Base-by-base conservation (phyloP, 176 grass and related monocot genomes). In the Pontederia paniculata region DNA sequence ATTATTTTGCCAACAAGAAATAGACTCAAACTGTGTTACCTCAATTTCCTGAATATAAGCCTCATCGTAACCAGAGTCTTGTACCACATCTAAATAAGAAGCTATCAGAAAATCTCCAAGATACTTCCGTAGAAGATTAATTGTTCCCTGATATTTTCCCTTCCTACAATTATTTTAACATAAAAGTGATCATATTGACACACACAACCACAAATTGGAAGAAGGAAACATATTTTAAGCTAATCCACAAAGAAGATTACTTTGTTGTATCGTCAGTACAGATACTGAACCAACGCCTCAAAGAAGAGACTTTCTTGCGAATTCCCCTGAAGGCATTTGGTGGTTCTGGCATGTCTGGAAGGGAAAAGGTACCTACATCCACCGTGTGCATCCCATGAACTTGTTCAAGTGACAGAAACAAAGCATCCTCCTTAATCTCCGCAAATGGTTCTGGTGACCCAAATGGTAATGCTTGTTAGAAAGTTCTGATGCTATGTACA, bases 41-140 rank as follows among this genome's bases (percentile, higher is more conserved):
- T 90, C 91, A 25, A 82, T 90, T 79, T 80, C 86, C 11, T 74
- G 63, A 23, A 97, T 81, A 49, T 88, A 84, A 21, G 69, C n/a
- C 62, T 79, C 80, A 67, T 84, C 80, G 52, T 97, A 84, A 69
- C 74, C 77, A 17, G 82, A 97, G 51, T 87, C 85, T 69, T 97
- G 68, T 62, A 84, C 57, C 51, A 69, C 56, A 43, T 87, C 75
- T 70, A 87, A 59, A 68, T 90, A 97, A 49, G 74, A 89, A 62
- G 86, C 74, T 84, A 97, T 89, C 58, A 97, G 59, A 78, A 84
- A 87, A 73, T 97, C 86, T 9, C 91, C 91, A 65, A 87, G 83
- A 77, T 84, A 97, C 67, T 97, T 97, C 37, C 91, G 69, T 31
- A 89, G 77, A 66, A 97, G 69, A 77, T 97, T 87, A 28, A 74